These are phyloP conservation scores for Lactifluus volemus DNA, from an alignment of 768 basidiomycete genomes.

Conservation along the genomic window DNA sequence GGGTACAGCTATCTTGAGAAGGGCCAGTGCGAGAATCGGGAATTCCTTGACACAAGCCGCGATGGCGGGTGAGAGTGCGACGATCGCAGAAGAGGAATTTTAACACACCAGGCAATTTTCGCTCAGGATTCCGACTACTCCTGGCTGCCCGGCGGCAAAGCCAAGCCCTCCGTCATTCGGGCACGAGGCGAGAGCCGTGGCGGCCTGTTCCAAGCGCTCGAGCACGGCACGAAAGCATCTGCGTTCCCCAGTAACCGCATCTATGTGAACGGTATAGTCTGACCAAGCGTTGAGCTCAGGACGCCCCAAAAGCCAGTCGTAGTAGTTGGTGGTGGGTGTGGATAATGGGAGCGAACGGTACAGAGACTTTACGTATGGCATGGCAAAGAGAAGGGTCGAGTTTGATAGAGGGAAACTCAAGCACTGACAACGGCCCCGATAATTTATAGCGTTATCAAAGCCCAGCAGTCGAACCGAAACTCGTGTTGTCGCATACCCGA, in stretches of 20 bases:
- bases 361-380: neutral
- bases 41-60: slow-evolving; percentile 38
- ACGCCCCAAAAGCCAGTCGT: slow-evolving; percentile 7
- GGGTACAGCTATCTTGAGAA: slow-evolving; percentile 42
- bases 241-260: slow-evolving; percentile 41
- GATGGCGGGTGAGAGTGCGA: neutral
- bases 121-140: slow-evolving; percentile 62
- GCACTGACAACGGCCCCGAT: neutral
- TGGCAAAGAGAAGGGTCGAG: neutral
- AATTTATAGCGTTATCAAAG: neutral
- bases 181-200: slow-evolving; percentile 40
- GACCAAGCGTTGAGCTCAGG: slow-evolving; percentile 20
- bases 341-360: neutral
- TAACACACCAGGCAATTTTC: slow-evolving; percentile 56
- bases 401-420: neutral
- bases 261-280: slow-evolving; percentile 48
- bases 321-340: slow-evolving; percentile 11
- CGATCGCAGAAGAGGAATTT: neutral
- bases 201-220: slow-evolving; percentile 42
- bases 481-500: neutral
- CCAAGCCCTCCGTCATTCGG: slow-evolving; percentile 47
- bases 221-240: slow-evolving; percentile 41
- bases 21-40: slow-evolving; percentile 39
- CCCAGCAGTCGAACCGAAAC: neutral
- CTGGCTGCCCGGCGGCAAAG: slow-evolving; percentile 30